Conservation (phyloP, 225 moss, liverwort and hornwort species). For the Bryum argenteum region DNA sequence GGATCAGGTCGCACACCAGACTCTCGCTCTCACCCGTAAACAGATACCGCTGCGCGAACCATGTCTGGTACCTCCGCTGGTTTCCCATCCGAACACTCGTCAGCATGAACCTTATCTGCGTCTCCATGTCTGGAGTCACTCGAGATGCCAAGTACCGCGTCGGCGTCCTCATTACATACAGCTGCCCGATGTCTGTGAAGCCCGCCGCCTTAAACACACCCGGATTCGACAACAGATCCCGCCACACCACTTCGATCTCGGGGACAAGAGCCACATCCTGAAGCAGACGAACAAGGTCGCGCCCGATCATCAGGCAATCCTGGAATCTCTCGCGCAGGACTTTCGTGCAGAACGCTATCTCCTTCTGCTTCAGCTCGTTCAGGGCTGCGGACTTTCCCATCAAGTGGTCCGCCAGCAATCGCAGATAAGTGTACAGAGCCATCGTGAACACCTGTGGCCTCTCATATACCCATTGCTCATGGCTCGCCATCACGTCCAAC, state of each 20-base stretch:
- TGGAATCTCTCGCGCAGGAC: conserved; percentile 88
- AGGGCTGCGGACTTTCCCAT: conserved; percentile 64
- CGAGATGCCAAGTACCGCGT: conserved; percentile 87
- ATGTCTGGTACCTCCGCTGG: conserved; percentile 95
- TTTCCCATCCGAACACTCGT: conserved; percentile 92
- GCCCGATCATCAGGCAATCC: conserved; percentile 89
- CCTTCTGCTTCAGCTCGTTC: conserved; percentile 85
- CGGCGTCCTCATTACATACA: conserved; percentile 86
- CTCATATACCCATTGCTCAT: conserved; percentile 78
- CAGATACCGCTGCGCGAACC: conserved; percentile 95
- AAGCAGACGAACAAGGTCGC: conserved; percentile 89
- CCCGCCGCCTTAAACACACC: conserved; percentile 72
- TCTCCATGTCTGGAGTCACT: conserved; percentile 97
- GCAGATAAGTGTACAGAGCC: conserved; percentile 89
- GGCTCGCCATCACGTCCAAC: conserved; percentile 78
- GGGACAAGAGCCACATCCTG: conserved; percentile 95
- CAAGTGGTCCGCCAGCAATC: conserved; percentile 86
- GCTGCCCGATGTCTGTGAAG: conserved; percentile 89
- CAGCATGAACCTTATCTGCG: conserved; percentile 92
- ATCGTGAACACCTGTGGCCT: conserved; percentile 80
- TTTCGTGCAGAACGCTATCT: conserved; percentile 81
- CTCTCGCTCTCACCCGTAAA: conserved; percentile 91
- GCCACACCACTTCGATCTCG: conserved; percentile 90
- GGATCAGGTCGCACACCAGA: conserved; percentile 91
- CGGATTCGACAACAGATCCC: conserved; percentile 85